Conservation (phyloP, 139 green algal genomes). For the Micractinium conductrix region DNA sequence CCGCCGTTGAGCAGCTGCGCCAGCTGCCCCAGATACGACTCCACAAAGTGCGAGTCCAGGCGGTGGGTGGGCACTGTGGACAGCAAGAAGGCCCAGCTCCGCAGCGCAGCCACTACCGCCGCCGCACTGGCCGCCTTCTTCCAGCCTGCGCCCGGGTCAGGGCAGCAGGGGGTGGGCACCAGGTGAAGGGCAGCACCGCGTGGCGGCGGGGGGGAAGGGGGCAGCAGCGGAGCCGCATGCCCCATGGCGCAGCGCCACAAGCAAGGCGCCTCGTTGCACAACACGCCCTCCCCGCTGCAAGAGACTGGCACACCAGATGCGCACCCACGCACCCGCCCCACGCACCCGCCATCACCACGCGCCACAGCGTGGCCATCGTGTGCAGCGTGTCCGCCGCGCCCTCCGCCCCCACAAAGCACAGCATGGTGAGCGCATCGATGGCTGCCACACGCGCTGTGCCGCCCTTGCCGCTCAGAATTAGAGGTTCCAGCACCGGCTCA, state of each 20-base stretch:
- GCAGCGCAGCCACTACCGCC: slow-evolving; percentile 52
- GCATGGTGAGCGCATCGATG: slow-evolving; percentile 61
- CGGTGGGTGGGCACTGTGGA: slow-evolving; percentile 54
- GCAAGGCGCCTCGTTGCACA: neutral
- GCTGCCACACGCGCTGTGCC: slow-evolving; percentile 35
- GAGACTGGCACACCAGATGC: neutral
- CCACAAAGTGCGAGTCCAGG: slow-evolving; percentile 41
- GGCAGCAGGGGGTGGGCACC: neutral
- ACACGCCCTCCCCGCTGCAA: too few relatives aligned
- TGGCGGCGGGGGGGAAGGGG: neutral
- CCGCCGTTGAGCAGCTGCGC: slow-evolving; percentile 47
- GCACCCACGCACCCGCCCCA: too few relatives aligned
- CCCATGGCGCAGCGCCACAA: neutral
- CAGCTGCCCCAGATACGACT: slow-evolving; percentile 51
- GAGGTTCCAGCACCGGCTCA: slow-evolving; percentile 52
- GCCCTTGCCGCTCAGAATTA: slow-evolving; percentile 39
- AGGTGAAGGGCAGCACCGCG: neutral
- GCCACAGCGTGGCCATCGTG: slow-evolving; percentile 55
- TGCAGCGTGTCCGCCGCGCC: slow-evolving; percentile 51
- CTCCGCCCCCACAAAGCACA: slow-evolving; percentile 62
- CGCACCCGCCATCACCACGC: slow-evolving; percentile 48
- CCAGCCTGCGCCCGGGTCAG: slow-evolving; percentile 5
- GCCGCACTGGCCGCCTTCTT: slow-evolving; percentile 3
- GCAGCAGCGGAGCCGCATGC: neutral
- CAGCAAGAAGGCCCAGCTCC: slow-evolving; percentile 74